Conservation (phyloP, 1,284 basidiomycete species). For the Trametes polyzona region DNA sequence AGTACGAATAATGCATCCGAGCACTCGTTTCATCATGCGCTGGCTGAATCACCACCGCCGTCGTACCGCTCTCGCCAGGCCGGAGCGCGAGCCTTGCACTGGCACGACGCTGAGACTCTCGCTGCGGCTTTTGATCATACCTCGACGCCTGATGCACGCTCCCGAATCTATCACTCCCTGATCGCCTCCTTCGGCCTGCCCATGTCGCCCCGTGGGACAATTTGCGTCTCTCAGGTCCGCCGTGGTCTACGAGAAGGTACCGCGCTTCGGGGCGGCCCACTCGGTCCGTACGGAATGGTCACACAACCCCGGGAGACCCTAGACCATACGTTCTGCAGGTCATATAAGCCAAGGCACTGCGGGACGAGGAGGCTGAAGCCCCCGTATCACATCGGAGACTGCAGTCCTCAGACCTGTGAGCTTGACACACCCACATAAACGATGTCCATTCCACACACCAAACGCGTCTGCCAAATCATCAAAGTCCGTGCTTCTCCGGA, state of each 20-base stretch:
- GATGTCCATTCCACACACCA: constrained; percentile 47
- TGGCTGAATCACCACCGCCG: neutral
- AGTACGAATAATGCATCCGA: neutral
- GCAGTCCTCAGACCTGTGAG: no score
- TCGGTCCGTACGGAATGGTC: constrained; percentile 21
- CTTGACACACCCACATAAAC: neutral
- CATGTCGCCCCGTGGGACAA: neutral
- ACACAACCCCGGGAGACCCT: constrained; percentile 10
- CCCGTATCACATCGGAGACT: no score
- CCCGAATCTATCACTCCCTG: constrained; percentile 11
- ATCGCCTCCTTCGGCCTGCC: neutral
- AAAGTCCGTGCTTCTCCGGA: constrained; percentile 43
- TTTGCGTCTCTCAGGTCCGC: no score
- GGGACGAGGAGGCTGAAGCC: no score
- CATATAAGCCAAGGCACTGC: no score
- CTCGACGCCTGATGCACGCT: constrained; percentile 12
- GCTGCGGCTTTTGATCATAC: constrained; percentile 12
- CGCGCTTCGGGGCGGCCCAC: constrained; percentile 13
- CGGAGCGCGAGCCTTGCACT: neutral
- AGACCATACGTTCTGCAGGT: no score
- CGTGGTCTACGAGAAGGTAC: neutral
- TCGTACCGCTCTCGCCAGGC: neutral
- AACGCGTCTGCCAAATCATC: constrained; percentile 77
- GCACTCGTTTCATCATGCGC: constrained; percentile 2
- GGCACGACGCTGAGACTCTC: constrained; percentile 2